These are phyloP conservation scores for Larix kaempferi DNA, from an alignment of 75 land plant species.

Conservation along the genomic window DNA sequence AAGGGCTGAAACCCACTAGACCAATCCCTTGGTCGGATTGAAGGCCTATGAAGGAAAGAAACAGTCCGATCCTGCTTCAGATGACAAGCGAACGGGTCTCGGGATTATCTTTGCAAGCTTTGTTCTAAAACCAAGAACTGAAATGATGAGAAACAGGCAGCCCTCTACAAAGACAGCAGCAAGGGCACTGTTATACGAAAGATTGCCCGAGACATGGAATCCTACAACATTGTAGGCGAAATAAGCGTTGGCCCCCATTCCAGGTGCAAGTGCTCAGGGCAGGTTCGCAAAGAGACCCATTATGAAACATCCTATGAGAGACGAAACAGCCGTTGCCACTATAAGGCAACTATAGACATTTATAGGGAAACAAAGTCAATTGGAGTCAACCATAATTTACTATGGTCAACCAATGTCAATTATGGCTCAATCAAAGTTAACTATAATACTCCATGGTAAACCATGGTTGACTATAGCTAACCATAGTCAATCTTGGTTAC, in stretches of 20 bases:
- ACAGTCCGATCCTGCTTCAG: conserved; percentile 78
- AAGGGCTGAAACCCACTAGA: conserved; percentile 57
- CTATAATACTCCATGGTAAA: no score
- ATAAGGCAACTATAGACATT: no score
- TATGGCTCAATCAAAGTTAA: no score
- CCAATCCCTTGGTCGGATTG: conserved; percentile 71
- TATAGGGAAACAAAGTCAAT: no score
- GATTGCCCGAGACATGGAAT: conserved; percentile 69
- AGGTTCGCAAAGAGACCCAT: conserved; percentile 87
- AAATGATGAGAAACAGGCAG: conserved; percentile 41
- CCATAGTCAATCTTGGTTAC: no score
- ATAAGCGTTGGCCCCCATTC: conserved; percentile 91
- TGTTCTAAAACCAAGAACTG: conserved; percentile 61
- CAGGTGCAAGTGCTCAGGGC: conserved; percentile 85
- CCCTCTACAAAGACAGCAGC: conserved; percentile 79
- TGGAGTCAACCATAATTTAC: no score
- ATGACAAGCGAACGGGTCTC: conserved; percentile 43
- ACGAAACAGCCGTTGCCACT: conserved; percentile 59
- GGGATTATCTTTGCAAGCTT: conserved; percentile 66
- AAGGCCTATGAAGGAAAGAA: conserved; percentile 77
- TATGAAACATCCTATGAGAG: conserved; percentile 62
- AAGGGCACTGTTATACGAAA: conserved; percentile 55
- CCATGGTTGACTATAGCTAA: no score
- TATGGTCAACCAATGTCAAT: no score
- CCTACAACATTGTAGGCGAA: conserved; percentile 88